Percentiles rank a stretch among this genome's conserved stretches.
These are phyloP conservation scores for Cladosporium sp. DNA, from an alignment of 2,329 filamentous ascomycete genomes.

Conservation along the genomic window DNA sequence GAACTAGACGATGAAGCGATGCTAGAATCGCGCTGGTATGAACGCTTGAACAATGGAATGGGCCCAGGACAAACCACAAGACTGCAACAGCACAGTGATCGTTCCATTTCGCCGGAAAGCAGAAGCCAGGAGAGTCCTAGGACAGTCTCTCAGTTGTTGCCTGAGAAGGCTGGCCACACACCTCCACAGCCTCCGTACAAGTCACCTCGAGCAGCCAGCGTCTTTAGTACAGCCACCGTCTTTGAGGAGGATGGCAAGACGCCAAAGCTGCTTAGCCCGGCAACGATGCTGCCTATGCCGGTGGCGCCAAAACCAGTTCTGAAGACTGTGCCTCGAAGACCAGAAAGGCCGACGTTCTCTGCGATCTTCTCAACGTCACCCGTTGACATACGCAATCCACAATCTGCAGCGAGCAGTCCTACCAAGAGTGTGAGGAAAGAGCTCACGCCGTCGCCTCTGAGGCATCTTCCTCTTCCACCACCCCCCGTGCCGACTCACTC, in stretches of 20 bases:
- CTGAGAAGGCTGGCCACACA: conserved; percentile 31
- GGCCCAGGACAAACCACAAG: not conserved
- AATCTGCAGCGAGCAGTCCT: not conserved
- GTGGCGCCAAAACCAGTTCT: conserved; percentile 16
- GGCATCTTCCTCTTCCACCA: not conserved
- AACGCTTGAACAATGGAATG: not conserved
- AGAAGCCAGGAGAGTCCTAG: conserved; percentile 29
- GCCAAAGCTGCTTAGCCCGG: conserved; percentile 17
- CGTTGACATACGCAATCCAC: not conserved
- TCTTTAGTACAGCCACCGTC: conserved; percentile 32
- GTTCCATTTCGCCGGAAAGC: conserved; percentile 24
- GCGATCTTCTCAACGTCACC: conserved; percentile 12
- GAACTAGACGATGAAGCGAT: conserved; percentile 10
- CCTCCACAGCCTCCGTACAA: conserved; percentile 21
- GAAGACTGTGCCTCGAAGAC: conserved; percentile 2
- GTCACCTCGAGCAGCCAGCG: conserved; percentile 24
- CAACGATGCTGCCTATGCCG: conserved; percentile 21
- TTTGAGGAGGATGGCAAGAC: conserved; percentile 36
- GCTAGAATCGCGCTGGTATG: not conserved
- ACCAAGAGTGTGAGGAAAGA: conserved; percentile 13
- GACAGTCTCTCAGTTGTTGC: conserved; percentile 36
- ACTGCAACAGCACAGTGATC: not conserved
- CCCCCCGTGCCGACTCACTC: not conserved
- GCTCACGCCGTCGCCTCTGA: conserved; percentile 19
- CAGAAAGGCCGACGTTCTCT: not conserved